Percentiles rank a stretch among this genome's conserved stretches.
Evolutionary conservation across 2,329 filamentous ascomycete species (phyloP).

Genomic region (Diaporthe citriasiana): DNA sequence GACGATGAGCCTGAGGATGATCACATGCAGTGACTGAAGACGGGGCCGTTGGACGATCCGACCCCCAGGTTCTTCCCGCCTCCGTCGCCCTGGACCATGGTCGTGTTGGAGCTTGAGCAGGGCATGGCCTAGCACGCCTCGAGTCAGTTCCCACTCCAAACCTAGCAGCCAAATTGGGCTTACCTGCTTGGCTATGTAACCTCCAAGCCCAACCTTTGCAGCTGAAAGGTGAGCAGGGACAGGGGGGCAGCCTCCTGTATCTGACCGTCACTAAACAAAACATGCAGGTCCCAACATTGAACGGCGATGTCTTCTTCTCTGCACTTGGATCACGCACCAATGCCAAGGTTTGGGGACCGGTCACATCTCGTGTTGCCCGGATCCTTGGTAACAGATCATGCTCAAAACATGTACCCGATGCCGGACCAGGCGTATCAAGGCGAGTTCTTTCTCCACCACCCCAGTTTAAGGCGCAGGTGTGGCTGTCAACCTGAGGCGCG

Average conservation of each 20-base stretch:
- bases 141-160: constrained; percentile 30
- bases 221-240: background rate
- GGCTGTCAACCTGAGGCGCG: background rate
- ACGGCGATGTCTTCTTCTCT: background rate
- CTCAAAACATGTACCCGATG: constrained; percentile 37
- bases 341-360: background rate
- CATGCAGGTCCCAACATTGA: background rate
- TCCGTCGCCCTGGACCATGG: background rate
- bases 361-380: background rate
- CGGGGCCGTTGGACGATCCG: constrained; percentile 14
- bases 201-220: constrained; percentile 7
- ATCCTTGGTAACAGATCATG: constrained; percentile 21
- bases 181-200: background rate
- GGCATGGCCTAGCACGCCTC: background rate
- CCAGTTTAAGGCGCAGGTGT: background rate
- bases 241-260: background rate
- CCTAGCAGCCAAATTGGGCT: background rate
- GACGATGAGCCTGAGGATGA: constrained; percentile 9
- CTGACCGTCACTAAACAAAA: background rate
- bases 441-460: background rate
- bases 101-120: constrained; percentile 3
- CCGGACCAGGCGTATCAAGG: constrained; percentile 36
- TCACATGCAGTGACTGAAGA: constrained; percentile 9
- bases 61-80: background rate
- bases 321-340: constrained; percentile 6